phyloP scores from a whole-genome alignment of 2,329 filamentous ascomycete species.

The Madurella mycetomatis region DNA sequence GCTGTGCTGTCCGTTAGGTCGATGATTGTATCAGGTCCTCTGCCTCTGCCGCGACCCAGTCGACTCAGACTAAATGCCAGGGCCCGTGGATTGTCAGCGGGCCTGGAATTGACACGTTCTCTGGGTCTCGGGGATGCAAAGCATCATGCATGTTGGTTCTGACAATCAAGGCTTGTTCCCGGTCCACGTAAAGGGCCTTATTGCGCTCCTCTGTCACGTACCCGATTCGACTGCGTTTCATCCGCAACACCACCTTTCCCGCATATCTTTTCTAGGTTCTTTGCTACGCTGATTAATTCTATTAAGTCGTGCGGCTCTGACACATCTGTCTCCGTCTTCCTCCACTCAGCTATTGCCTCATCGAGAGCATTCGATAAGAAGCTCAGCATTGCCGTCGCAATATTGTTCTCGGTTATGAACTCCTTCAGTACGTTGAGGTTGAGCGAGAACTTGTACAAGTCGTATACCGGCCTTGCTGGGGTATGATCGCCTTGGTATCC shows the following conservation, averaged over 20 bases:
- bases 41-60: not conserved
- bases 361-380: not conserved
- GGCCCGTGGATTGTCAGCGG: not conserved
- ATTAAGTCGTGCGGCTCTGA: not conserved
- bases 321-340: not conserved
- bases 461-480: not conserved
- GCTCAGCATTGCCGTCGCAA: not conserved
- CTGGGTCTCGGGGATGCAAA: no score
- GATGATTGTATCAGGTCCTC: constrained; percentile 1
- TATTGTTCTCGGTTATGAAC: not conserved
- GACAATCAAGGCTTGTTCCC: not conserved
- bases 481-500: not conserved
- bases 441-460: not conserved
- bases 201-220: not conserved
- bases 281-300: not conserved
- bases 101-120: no score
- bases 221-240: not conserved
- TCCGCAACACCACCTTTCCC: not conserved
- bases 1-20: not conserved
- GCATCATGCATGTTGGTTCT: not conserved
- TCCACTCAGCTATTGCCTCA: not conserved
- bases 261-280: not conserved
- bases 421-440: not conserved
- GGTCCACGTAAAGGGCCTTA: not conserved
- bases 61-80: not conserved